phyloP scores from a whole-genome alignment of 208 protist species.

The Crithidia sp. region DNA sequence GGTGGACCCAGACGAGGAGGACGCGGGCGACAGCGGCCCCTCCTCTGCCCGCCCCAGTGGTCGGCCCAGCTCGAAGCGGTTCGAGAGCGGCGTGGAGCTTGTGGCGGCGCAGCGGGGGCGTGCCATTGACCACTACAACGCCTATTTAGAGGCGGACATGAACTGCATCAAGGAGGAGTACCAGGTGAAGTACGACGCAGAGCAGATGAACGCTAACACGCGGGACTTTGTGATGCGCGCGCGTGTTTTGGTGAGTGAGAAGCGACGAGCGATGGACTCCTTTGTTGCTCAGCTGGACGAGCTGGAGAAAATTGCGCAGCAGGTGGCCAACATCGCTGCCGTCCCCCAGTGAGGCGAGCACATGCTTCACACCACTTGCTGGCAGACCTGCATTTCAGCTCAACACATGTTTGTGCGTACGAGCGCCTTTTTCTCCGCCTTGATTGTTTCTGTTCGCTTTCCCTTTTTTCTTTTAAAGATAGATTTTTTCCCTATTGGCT shows the following conservation, averaged over 20 bases:
- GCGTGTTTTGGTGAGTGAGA: slow-evolving; percentile 29
- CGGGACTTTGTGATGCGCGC: slow-evolving; percentile 45
- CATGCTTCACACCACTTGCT: too few relatives aligned
- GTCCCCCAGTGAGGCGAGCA: slow-evolving; percentile 14
- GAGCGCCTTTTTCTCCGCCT: too few relatives aligned
- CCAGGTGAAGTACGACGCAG: slow-evolving; percentile 62
- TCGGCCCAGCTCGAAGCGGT: slow-evolving; percentile 24
- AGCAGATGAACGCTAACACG: slow-evolving; percentile 39
- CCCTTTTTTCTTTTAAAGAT: neutral
- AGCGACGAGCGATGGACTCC: slow-evolving; percentile 42
- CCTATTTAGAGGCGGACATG: slow-evolving; percentile 61
- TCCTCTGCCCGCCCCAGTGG: slow-evolving; percentile 11
- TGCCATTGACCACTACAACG: slow-evolving; percentile 46
- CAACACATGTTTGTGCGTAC: too few relatives aligned
- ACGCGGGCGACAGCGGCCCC: neutral
- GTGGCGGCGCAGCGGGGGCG: slow-evolving; percentile 33
- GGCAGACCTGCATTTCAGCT: too few relatives aligned
- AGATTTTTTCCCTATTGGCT: neutral
- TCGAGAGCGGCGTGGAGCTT: slow-evolving; percentile 28
- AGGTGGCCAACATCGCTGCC: slow-evolving; percentile 21
- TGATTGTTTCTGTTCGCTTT: neutral
- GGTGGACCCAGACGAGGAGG: neutral
- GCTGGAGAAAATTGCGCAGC: slow-evolving; percentile 36
- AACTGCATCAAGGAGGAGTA: slow-evolving; percentile 66
- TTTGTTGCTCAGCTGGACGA: slow-evolving; percentile 41